These are phyloP conservation scores for Paraphoma chrysanthemicola DNA, from an alignment of 2,329 filamentous ascomycete species.

Conservation along the genomic window DNA sequence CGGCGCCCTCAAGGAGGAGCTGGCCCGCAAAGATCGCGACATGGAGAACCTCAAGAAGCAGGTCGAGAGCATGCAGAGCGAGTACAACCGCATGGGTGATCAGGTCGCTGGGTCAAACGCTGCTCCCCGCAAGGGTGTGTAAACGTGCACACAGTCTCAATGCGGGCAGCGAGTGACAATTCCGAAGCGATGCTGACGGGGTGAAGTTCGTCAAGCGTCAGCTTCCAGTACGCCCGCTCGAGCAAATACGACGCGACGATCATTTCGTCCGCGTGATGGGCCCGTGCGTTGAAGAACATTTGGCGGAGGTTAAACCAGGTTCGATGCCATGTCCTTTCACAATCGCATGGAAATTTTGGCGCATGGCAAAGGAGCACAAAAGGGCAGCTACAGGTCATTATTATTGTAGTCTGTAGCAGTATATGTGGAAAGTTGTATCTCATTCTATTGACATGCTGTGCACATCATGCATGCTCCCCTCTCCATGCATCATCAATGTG, in stretches of 20 bases:
- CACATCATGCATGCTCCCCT: no score
- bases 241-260: conserved; percentile 1
- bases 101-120: conserved; percentile 64
- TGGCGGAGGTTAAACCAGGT: not conserved
- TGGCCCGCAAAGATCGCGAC: conserved; percentile 79
- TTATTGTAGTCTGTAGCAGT: conserved; percentile 5
- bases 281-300: not conserved
- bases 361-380: not conserved
- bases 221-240: conserved; percentile 12
- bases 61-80: conserved; percentile 78
- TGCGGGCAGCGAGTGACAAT: conserved; percentile 14
- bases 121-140: conserved; percentile 59
- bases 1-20: conserved; percentile 68
- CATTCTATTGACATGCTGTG: not conserved
- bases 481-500: not conserved
- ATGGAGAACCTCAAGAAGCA: conserved; percentile 93
- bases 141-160: conserved; percentile 9
- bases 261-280: conserved; percentile 2
- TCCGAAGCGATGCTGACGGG: conserved; percentile 17
- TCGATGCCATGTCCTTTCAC: not conserved
- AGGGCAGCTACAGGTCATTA: not conserved
- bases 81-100: conserved; percentile 87
- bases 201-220: conserved; percentile 11
- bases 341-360: not conserved
- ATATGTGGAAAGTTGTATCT: not conserved